phyloP scores from a whole-genome alignment of 2,329 filamentous ascomycete species.

The Trichoderma gracile region DNA sequence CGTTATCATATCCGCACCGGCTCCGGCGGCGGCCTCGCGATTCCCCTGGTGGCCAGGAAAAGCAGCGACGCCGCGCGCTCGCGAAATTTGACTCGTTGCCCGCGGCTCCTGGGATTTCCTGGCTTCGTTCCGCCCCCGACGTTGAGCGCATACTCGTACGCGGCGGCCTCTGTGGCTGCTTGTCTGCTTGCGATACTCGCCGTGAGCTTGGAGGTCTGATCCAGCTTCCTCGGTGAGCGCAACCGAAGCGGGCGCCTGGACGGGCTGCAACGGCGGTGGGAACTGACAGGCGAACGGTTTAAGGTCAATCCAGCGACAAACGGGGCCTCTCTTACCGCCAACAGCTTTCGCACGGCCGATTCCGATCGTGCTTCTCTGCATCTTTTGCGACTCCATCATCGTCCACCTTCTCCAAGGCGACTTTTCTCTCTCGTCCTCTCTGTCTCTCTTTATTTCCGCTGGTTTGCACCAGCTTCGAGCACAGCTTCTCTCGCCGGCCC shows the following conservation, averaged over 20 bases:
- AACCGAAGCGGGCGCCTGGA: not conserved
- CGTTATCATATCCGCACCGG: too few species aligned
- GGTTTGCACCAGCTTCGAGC: constrained; percentile 17
- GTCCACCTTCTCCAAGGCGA: not conserved
- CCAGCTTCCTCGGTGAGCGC: constrained; percentile 26
- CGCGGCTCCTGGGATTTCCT: constrained; percentile 16
- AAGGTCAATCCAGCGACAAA: constrained; percentile 15
- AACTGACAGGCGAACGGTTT: constrained; percentile 12
- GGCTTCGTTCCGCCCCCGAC: not conserved
- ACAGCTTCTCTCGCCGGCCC: constrained; percentile 18
- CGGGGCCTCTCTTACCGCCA: not conserved
- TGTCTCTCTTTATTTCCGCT: constrained; percentile 14
- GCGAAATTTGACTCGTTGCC: constrained; percentile 21
- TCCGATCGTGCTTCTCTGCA: constrained; percentile 4
- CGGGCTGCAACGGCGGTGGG: constrained; percentile 11
- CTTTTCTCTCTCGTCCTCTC: constrained; percentile 14
- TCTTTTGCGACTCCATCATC: constrained; percentile 1
- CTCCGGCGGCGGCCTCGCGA: too few species aligned
- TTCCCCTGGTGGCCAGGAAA: constrained; percentile 14
- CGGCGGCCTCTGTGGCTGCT: not conserved
- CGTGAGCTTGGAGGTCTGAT: not conserved
- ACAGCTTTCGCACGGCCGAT: constrained; percentile 5
- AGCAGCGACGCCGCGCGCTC: constrained; percentile 18
- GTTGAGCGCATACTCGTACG: not conserved
- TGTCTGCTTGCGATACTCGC: not conserved